These are phyloP conservation scores for Hypoxylon intermedium DNA, from an alignment of 495 filamentous ascomycete genomes.

Conservation along the genomic window DNA sequence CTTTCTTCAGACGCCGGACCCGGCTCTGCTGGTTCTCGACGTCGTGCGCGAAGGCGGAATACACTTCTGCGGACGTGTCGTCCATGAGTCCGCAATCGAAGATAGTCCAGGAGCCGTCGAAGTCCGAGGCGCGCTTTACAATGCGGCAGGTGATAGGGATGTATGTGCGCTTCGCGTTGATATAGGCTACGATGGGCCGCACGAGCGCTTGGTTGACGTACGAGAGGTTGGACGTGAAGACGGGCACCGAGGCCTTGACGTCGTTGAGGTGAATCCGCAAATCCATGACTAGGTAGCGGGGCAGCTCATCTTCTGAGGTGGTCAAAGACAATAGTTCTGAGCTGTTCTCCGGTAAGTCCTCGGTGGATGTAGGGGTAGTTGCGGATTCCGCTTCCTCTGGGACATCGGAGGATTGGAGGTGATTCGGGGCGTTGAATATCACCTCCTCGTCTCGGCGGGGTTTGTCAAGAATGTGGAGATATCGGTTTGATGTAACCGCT, in stretches of 20 bases:
- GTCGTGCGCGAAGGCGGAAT: constrained; percentile 87
- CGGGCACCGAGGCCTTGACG: constrained; percentile 85
- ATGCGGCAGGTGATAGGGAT: constrained; percentile 95
- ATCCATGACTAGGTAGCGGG: constrained; percentile 86
- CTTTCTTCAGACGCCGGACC: constrained; percentile 88
- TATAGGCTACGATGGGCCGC: constrained; percentile 97
- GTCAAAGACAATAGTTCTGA: constrained; percentile 2
- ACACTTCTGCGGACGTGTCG: constrained; percentile 91
- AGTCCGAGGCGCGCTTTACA: constrained; percentile 84
- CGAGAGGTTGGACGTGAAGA: constrained; percentile 86
- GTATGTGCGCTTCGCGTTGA: constrained; percentile 90
- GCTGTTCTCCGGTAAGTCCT: constrained; percentile 8
- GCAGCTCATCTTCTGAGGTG: constrained; percentile 54
- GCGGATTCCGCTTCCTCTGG: constrained; percentile 3
- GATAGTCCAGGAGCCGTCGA: constrained; percentile 94
- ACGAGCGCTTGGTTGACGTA: constrained; percentile 96
- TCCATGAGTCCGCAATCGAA: constrained; percentile 96
- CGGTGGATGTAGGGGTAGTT: constrained; percentile 7
- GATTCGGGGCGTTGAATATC: constrained; percentile 38
- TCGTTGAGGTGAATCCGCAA: constrained; percentile 89
- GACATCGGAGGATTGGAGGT: constrained; percentile 17
- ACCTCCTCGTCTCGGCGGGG: constrained; percentile 36
- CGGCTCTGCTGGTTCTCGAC: constrained; percentile 85
- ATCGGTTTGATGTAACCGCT: constrained; percentile 78
- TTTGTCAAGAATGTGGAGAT: constrained; percentile 55